Evolutionary conservation across 306 rosid species (phyloP), one percentile per base, ranked within the genome.

Genomic region (Cicer yamashitae): DNA sequence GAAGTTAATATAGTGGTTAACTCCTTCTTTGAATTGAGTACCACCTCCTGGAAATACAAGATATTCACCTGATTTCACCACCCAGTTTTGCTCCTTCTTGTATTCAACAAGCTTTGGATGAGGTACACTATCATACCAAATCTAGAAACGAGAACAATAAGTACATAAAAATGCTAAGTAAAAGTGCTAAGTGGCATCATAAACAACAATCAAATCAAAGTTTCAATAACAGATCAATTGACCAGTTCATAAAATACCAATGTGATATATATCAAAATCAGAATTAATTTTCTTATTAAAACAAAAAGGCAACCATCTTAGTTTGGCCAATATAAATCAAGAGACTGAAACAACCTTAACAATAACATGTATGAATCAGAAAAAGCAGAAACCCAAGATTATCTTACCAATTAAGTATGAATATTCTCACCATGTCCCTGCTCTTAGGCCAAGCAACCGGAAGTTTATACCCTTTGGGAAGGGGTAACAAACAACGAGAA

Each of bases 1-100:
- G 83, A 86, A 90, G 34, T 85, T 62, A 17, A 87, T 74, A 67
- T 94, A 94, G 62, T 37, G 91, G 47, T 66, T 78, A 70, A 92
- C 97, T 73, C 99, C 99, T 3, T 92, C 92, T 86, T 94, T 94
- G 83, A 94, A 94, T 84, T 94, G 99, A 70, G 99, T 94, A 40
- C 97, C 99, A 38, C 99, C 97, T 18, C 99, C 97, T 7, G 97
- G 97, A 81, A 94, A 94, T 75, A 84, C 84, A 39, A 94, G 84
- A 80, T 92, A 86, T 56, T 92, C 87, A 0, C 91, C 96, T 1
- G 91, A 86, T 64, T 89, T 90, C n/a, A 84, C 86, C 17, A 94
- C 96, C 99, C 99, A 94, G 71, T 88, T 83, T 53, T 94, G 97
- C 40, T 86, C 96, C 86, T 90, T 94, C 91, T 94, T 94, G 92